phyloP scores from a whole-genome alignment of 257 asterid species.

The Solanum appendiculatum region DNA sequence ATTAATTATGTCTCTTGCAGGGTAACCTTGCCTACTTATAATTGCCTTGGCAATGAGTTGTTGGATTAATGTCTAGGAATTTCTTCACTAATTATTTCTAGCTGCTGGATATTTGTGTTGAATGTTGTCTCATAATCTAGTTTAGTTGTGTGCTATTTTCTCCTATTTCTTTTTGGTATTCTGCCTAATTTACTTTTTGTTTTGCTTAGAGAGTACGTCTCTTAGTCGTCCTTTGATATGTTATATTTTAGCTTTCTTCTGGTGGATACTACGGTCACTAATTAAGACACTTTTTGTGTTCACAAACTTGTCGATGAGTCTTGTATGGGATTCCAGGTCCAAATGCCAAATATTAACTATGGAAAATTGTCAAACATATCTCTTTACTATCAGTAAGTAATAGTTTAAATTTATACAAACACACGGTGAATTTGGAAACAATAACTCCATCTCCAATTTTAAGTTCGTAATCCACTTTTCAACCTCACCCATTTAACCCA shows the following conservation, averaged over 20 bases:
- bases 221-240: not conserved
- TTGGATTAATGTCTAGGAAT: not conserved
- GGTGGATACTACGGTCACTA: not conserved
- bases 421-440: not conserved
- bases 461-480: not conserved
- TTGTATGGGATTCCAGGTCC: not conserved
- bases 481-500: not conserved
- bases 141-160: not conserved
- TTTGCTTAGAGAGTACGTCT: not conserved
- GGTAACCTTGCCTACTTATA: not conserved
- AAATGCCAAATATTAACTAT: not conserved
- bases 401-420: not conserved
- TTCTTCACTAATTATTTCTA: not conserved
- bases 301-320: not conserved
- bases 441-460: not conserved
- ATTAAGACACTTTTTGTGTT: not conserved
- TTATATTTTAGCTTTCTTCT: not conserved
- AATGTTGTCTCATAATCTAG: not conserved
- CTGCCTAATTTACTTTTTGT: not conserved
- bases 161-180: not conserved
- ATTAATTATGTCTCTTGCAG: not conserved
- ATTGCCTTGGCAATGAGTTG: not conserved
- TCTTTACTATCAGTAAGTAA: not conserved
- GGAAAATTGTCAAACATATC: not conserved
- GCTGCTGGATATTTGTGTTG: not conserved